A percentile compares a stretch with the other conserved stretches of the same genome.
Conservation (phyloP, 1,139 yeast species). For the Magnusiomyces paraingens region DNA sequence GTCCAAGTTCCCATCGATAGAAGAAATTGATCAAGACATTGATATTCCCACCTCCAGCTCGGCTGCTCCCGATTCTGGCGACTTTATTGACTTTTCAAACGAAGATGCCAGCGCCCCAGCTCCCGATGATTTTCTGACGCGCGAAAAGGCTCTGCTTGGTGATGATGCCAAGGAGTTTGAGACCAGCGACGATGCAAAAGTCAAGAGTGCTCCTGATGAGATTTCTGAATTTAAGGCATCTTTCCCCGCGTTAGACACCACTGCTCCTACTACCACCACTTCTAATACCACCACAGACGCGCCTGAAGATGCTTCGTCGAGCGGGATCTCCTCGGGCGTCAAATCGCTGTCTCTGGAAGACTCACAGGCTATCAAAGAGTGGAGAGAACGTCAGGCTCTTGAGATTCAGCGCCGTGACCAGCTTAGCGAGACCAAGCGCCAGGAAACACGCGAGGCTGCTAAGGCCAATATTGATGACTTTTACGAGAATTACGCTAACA, state of each 20-base stretch:
- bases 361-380: slow-evolving; percentile 43
- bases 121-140: slow-evolving; percentile 58
- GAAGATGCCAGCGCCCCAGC: slow-evolving; percentile 34
- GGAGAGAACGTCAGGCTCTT: slow-evolving; percentile 78
- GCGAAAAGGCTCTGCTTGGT: slow-evolving; percentile 82
- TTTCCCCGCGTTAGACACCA: slow-evolving; percentile 51
- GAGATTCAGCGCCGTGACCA: slow-evolving; percentile 82
- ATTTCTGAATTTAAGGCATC: slow-evolving; percentile 35
- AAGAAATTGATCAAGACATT: slow-evolving; percentile 38
- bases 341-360: slow-evolving; percentile 30
- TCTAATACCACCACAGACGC: slow-evolving; percentile 5
- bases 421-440: slow-evolving; percentile 57
- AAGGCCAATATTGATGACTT: slow-evolving; percentile 84
- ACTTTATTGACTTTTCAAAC: slow-evolving; percentile 35
- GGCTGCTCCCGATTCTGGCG: slow-evolving; percentile 26
- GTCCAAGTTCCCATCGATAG: slow-evolving; percentile 86
- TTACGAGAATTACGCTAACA: slow-evolving; percentile 85
- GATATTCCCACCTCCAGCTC: slow-evolving; percentile 13
- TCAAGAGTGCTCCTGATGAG: slow-evolving; percentile 50
- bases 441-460: slow-evolving; percentile 71
- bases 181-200: slow-evolving; percentile 56
- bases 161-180: slow-evolving; percentile 62
- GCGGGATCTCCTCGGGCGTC: slow-evolving; percentile 10
- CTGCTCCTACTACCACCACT: background rate
- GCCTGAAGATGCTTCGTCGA: background rate